Conservation (phyloP, 495 filamentous ascomycete genomes). For the Daldinia loculata region DNA sequence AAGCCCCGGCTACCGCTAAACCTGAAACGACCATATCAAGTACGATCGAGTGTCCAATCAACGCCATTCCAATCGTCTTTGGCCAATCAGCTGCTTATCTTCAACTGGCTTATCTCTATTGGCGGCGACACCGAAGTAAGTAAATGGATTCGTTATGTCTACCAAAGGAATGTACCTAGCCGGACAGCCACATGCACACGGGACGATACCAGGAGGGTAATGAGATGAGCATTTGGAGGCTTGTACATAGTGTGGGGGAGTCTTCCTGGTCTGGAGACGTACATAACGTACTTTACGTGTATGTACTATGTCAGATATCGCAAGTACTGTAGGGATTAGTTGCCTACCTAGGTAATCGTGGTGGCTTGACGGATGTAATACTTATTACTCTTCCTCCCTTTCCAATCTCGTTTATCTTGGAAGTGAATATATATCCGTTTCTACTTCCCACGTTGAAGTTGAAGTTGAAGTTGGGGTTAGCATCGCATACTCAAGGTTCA, state of each 20-base stretch:
- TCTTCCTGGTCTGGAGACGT: constrained; percentile 2
- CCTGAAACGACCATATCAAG: constrained; percentile 27
- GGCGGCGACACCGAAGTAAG: constrained; percentile 33
- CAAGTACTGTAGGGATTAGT: neutral
- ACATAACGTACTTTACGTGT: neutral
- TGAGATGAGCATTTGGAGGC: neutral
- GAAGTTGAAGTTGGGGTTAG: neutral
- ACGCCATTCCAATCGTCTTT: constrained; percentile 5
- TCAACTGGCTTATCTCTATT: constrained; percentile 31
- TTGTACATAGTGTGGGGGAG: constrained; percentile 24
- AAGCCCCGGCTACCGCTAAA: constrained; percentile 24
- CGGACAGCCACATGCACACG: constrained; percentile 4
- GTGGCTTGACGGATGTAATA: constrained; percentile 6
- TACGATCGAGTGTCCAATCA: constrained; percentile 19
- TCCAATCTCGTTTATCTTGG: constrained; percentile 3
- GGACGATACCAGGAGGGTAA: neutral
- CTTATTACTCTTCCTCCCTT: neutral
- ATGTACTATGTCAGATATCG: neutral
- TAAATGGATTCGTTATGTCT: constrained; percentile 11
- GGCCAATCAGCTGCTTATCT: constrained; percentile 37
- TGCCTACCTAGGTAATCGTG: constrained; percentile 1
- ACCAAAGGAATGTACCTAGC: constrained; percentile 27
- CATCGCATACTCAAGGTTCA: constrained; percentile 12
- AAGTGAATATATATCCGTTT: constrained; percentile 7
- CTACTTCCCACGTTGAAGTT: constrained; percentile 7